Conservation (phyloP, 371 early-diverging fungal genomes). For the Nematocida ausubeli region DNA sequence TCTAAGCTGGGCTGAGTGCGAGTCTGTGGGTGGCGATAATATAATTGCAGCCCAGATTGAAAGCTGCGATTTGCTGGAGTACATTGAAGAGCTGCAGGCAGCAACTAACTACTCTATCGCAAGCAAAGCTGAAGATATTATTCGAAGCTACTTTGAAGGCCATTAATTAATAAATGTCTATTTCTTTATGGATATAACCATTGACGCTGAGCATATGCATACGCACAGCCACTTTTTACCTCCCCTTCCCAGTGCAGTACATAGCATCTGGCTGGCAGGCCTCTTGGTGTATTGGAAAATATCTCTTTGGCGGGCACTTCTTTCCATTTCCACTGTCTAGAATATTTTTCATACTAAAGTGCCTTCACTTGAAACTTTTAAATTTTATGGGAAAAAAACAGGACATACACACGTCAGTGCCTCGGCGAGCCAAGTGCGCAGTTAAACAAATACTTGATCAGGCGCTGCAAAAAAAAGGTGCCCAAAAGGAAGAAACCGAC, state of each 20-base stretch:
- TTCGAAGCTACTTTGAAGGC: constrained; percentile 64
- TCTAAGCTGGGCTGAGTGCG: constrained; percentile 80
- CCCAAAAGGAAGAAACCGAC: neutral
- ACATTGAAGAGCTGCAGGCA: constrained; percentile 66
- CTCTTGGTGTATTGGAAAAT: too few species aligned
- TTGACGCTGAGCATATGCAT: too few species aligned
- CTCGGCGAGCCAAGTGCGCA: neutral
- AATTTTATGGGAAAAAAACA: constrained; percentile 14
- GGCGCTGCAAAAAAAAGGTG: neutral
- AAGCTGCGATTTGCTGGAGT: constrained; percentile 50
- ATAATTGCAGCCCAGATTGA: constrained; percentile 55
- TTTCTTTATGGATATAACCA: constrained; percentile 1
- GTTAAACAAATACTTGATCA: constrained; percentile 10
- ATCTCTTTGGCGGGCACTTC: too few species aligned
- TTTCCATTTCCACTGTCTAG: too few species aligned
- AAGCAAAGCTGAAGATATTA: constrained; percentile 62
- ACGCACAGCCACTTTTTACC: too few species aligned
- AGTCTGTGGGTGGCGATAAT: constrained; percentile 69
- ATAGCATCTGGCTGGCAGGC: too few species aligned
- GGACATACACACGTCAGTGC: neutral
- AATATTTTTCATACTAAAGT: too few species aligned
- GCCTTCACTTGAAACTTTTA: constrained; percentile 9
- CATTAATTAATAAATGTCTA: constrained; percentile 30
- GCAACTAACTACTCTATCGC: constrained; percentile 29
- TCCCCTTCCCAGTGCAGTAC: too few species aligned